Evolutionary conservation across 2,329 filamentous ascomycete genomes (phyloP).

Genomic region (Ceratocystis cacaofunesta): DNA sequence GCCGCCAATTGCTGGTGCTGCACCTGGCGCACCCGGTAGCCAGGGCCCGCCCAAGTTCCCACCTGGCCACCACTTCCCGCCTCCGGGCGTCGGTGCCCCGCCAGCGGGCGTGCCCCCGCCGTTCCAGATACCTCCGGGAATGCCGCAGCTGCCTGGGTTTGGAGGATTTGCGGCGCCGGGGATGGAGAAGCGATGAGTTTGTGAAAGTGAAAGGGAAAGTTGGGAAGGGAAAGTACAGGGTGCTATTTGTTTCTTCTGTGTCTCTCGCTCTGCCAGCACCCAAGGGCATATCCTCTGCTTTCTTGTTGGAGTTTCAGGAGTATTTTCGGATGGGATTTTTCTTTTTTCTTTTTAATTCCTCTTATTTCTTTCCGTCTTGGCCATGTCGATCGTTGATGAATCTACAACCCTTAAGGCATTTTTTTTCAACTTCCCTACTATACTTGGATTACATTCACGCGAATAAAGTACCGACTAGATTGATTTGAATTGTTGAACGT

Average conservation of each 20-base stretch:
- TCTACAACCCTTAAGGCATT: not conserved
- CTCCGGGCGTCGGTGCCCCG: constrained; percentile 22
- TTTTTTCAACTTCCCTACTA: not conserved
- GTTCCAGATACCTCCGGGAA: constrained; percentile 19
- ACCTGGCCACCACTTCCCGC: constrained; percentile 20
- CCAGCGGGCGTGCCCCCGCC: constrained; percentile 21
- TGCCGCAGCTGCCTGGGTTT: constrained; percentile 18
- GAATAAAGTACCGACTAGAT: too few relatives aligned
- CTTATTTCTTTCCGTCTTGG: not conserved
- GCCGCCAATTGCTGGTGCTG: constrained; percentile 27
- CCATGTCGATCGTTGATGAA: not conserved
- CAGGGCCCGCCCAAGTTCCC: constrained; percentile 22
- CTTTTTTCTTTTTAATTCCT: not conserved
- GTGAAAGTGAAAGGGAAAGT: not conserved
- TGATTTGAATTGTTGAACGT: not conserved
- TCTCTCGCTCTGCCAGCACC: not conserved
- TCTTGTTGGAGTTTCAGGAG: constrained; percentile 8
- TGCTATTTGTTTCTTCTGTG: constrained; percentile 1
- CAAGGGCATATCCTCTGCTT: not conserved
- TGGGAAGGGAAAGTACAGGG: not conserved
- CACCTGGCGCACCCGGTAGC: constrained; percentile 22
- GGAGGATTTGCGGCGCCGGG: constrained; percentile 24
- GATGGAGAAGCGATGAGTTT: constrained; percentile 22
- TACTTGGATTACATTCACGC: not conserved
- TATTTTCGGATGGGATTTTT: not conserved